phyloP scores from a whole-genome alignment of 306 rosid genomes.

The Citrullus amarus region DNA sequence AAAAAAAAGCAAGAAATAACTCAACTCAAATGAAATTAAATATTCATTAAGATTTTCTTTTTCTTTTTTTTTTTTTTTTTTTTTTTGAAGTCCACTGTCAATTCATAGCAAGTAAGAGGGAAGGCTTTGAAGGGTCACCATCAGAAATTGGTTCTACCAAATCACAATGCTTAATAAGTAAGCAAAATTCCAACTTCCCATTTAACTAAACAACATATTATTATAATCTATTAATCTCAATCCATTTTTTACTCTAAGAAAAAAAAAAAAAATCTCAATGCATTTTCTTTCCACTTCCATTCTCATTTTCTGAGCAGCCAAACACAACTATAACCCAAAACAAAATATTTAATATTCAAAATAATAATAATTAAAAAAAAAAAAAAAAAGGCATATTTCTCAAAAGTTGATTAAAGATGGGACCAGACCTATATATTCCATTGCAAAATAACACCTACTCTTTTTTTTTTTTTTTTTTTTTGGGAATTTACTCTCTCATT shows the following conservation, averaged over 20 bases:
- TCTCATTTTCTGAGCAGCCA: not conserved
- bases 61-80: no score
- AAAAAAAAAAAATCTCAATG: no score
- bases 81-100: no score
- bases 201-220: not conserved
- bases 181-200: constrained; percentile 17
- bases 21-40: no score
- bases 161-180: constrained; percentile 17
- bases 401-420: not conserved
- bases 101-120: not conserved
- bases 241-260: no score
- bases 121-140: not conserved
- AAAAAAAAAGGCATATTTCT: not conserved
- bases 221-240: not conserved
- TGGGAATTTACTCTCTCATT: not conserved
- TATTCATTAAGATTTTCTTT: no score
- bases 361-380: not conserved
- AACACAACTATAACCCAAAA: not conserved
- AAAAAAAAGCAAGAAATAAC: not conserved
- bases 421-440: constrained; percentile 20
- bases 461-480: not conserved
- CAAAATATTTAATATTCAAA: not conserved
- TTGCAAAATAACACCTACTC: constrained; percentile 12
- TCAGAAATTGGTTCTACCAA: constrained; percentile 8
- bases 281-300: not conserved